Evolutionary conservation across 345 rosid species (phyloP).

Genomic region (Brassica rapa): DNA sequence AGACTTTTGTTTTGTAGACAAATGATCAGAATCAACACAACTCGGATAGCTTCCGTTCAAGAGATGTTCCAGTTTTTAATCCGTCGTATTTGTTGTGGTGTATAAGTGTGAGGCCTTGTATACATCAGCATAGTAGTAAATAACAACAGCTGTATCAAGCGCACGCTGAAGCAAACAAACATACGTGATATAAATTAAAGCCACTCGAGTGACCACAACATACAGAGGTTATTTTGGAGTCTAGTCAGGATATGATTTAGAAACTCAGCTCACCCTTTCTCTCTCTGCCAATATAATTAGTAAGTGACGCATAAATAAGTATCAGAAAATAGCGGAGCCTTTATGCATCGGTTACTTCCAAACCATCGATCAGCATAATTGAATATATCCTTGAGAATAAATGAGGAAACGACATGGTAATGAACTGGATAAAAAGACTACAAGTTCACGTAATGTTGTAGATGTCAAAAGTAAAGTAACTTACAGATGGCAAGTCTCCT

Average conservation of each 20-base stretch:
- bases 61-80: background rate
- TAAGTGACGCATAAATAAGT: background rate
- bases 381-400: background rate
- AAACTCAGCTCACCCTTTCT: background rate
- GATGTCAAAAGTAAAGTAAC: constrained; percentile 16
- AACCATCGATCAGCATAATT: background rate
- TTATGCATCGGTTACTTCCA: background rate
- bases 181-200: background rate
- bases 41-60: background rate
- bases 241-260: background rate
- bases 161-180: background rate
- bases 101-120: background rate
- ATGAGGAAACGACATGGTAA: background rate
- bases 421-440: background rate
- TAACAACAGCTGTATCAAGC: background rate
- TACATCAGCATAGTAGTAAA: background rate
- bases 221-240: background rate
- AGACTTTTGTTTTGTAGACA: background rate
- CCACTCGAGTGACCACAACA: background rate
- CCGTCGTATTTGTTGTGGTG: background rate
- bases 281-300: background rate
- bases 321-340: background rate
- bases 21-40: background rate
- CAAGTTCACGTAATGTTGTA: background rate
- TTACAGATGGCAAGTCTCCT: constrained; percentile 33